Evolutionary conservation across 192 early-diverging fungal genomes (phyloP).

Genomic region (Dimargaris verticillata): DNA sequence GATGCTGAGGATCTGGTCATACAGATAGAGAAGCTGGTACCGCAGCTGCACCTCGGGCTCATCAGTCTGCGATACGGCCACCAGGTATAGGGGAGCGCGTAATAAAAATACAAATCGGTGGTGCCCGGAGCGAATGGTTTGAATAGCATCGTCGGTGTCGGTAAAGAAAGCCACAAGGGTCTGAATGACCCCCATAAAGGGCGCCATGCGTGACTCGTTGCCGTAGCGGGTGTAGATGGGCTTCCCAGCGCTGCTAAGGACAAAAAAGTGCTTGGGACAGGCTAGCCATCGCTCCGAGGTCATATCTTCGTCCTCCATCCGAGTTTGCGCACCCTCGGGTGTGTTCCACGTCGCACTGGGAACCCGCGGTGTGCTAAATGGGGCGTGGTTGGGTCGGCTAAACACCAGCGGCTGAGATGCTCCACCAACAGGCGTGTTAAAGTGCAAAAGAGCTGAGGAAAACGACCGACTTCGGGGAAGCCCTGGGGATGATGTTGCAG

Average conservation of each 20-base stretch:
- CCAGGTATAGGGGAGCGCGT: slow-evolving; percentile 66
- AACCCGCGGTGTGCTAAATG: too few species aligned
- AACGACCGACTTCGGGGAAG: too few species aligned
- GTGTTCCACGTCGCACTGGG: too few species aligned
- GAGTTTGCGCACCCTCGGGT: too few species aligned
- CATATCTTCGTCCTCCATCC: not conserved
- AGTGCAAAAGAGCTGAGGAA: too few species aligned
- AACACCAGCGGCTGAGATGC: too few species aligned
- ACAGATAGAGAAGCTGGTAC: slow-evolving; percentile 58
- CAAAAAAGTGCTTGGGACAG: slow-evolving; percentile 66
- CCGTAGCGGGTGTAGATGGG: slow-evolving; percentile 90
- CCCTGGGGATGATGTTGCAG: too few species aligned
- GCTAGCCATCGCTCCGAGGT: not conserved
- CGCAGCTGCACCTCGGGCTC: slow-evolving; percentile 64
- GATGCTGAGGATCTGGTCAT: slow-evolving; percentile 73
- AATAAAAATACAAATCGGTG: slow-evolving; percentile 72
- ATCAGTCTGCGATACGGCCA: slow-evolving; percentile 61
- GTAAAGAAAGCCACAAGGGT: slow-evolving; percentile 74
- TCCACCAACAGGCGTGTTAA: too few species aligned
- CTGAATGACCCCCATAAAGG: slow-evolving; percentile 78
- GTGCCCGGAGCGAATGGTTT: slow-evolving; percentile 36
- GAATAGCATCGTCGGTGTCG: slow-evolving; percentile 61
- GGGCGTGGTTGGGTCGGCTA: too few species aligned
- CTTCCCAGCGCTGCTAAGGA: slow-evolving; percentile 85
- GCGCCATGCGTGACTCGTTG: slow-evolving; percentile 71